These are phyloP conservation scores for Collybiopsis luxurians DNA, from an alignment of 768 basidiomycete species.

Conservation along the genomic window DNA sequence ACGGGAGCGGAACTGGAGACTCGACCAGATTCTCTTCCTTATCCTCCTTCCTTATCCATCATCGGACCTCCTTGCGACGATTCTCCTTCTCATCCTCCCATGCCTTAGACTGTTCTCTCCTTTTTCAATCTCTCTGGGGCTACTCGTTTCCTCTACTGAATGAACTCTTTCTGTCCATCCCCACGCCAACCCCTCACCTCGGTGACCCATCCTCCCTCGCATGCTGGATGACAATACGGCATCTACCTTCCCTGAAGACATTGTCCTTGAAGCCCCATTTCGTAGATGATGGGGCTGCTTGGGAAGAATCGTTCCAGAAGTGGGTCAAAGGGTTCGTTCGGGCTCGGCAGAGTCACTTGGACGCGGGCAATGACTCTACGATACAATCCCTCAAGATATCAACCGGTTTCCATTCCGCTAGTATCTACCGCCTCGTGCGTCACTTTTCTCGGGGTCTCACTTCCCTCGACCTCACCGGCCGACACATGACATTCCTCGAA, in stretches of 20 bases:
- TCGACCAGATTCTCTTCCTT: neutral
- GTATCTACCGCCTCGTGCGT: neutral
- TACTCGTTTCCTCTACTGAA: neutral
- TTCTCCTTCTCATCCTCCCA: neutral
- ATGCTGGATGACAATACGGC: neutral
- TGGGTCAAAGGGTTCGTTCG: neutral
- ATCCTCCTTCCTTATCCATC: neutral
- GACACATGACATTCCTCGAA: neutral
- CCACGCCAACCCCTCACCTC: slow-evolving; percentile 1
- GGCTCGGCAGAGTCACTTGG: neutral
- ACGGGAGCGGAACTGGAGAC: neutral
- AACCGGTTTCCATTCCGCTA: neutral
- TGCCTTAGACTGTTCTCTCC: neutral
- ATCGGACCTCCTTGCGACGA: neutral
- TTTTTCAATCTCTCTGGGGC: neutral
- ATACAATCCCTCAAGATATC: neutral
- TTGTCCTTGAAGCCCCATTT: neutral
- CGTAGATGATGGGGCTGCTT: neutral
- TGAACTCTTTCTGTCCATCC: neutral
- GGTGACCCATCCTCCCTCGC: neutral
- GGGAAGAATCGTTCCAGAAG: neutral
- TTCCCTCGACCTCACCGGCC: neutral
- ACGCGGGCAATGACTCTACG: no score
- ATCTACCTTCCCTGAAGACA: neutral
- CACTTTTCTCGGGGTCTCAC: neutral